Evolutionary conservation across 2,329 filamentous ascomycete genomes (phyloP).

Genomic region (Exophiala viscosa): DNA sequence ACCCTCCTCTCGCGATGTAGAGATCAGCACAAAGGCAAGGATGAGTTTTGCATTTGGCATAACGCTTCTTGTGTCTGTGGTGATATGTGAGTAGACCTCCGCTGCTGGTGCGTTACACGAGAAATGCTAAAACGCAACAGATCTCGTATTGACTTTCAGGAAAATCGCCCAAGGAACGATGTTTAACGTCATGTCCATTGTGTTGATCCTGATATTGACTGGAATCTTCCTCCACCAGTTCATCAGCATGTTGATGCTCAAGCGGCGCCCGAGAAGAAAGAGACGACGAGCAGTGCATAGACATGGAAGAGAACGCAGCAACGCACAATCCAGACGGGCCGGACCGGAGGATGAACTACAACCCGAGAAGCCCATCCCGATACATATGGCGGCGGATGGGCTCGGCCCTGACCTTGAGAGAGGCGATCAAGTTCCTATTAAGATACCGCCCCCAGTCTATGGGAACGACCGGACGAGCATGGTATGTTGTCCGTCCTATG

Average conservation of each 20-base stretch:
- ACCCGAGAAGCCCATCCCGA: slow-evolving; percentile 69
- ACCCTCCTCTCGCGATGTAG: slow-evolving; percentile 45
- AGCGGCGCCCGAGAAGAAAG: slow-evolving; percentile 47
- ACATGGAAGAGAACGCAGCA: slow-evolving; percentile 49
- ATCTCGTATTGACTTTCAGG: slow-evolving; percentile 68
- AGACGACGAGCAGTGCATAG: slow-evolving; percentile 35
- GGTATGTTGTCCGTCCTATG: slow-evolving; percentile 49
- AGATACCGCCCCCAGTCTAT: slow-evolving; percentile 72
- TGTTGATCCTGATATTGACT: slow-evolving; percentile 69
- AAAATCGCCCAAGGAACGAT: slow-evolving; percentile 62
- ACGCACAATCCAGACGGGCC: slow-evolving; percentile 61
- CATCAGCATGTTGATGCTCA: slow-evolving; percentile 67
- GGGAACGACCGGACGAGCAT: slow-evolving; percentile 80
- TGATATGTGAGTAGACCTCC: slow-evolving; percentile 58
- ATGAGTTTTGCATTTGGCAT: slow-evolving; percentile 63
- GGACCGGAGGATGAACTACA: slow-evolving; percentile 5
- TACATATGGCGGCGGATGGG: slow-evolving; percentile 71
- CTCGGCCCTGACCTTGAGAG: slow-evolving; percentile 46
- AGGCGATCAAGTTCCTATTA: slow-evolving; percentile 48
- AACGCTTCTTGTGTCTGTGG: slow-evolving; percentile 57
- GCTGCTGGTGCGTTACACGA: slow-evolving; percentile 1
- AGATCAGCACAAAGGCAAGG: slow-evolving; percentile 34
- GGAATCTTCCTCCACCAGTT: slow-evolving; percentile 79
- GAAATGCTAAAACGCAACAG: slow-evolving; percentile 42
- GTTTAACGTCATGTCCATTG: slow-evolving; percentile 74